Evolutionary conservation across 768 basidiomycete species (phyloP).

Genomic region (Leccinum arenicola): DNA sequence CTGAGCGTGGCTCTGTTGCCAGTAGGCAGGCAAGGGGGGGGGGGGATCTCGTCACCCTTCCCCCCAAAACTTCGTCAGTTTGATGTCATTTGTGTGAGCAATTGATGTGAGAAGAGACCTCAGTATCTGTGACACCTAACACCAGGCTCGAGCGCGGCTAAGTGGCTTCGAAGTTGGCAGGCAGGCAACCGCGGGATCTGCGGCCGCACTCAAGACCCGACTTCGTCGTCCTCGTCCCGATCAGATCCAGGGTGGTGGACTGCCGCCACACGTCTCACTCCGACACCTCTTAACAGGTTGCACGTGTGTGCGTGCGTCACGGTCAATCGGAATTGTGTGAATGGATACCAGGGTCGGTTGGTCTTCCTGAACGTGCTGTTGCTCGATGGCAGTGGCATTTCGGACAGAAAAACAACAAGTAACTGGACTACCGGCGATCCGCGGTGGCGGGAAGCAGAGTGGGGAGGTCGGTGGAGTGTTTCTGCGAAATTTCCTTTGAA

Average conservation of each 20-base stretch:
- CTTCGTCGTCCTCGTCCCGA: neutral
- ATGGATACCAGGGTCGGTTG: neutral
- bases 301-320: neutral
- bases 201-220: neutral
- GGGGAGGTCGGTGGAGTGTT: neutral
- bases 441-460: neutral
- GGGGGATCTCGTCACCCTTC: neutral
- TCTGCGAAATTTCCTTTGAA: neutral
- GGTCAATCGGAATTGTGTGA: neutral
- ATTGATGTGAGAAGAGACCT: neutral
- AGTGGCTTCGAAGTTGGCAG: no score
- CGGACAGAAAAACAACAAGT: neutral
- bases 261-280: neutral
- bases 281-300: neutral
- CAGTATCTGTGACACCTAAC: neutral
- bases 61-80: no score
- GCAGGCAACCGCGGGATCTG: no score
- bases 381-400: neutral
- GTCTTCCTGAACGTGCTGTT: neutral
- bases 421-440: neutral
- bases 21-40: no score
- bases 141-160: neutral
- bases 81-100: neutral
- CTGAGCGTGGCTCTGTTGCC: neutral
- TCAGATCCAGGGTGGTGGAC: neutral